phyloP scores from a whole-genome alignment of 768 basidiomycete genomes.

The Harrya chromipes region DNA sequence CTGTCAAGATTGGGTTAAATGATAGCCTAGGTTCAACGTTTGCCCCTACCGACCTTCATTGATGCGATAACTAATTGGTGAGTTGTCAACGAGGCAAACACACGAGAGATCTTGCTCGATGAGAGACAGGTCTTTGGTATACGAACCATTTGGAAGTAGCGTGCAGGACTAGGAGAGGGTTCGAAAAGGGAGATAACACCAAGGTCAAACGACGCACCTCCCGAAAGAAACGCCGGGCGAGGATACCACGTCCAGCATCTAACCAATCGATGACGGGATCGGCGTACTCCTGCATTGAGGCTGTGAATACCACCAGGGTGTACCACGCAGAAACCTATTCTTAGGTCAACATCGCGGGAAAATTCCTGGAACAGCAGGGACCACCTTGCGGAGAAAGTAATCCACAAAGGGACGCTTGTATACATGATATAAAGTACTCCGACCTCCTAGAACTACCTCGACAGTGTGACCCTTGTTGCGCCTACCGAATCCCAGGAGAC shows the following conservation, averaged over 20 bases:
- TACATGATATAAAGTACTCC: constrained; percentile 93
- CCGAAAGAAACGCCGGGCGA: constrained; percentile 85
- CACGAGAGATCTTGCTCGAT: constrained; percentile 89
- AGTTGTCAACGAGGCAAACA: constrained; percentile 95
- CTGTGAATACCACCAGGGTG: constrained; percentile 97
- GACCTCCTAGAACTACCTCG: constrained; percentile 86
- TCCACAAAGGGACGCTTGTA: constrained; percentile 98
- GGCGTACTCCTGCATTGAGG: constrained; percentile 99
- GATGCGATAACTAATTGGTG: constrained; percentile 85
- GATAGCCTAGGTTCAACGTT: background rate
- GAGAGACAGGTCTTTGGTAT: constrained; percentile 88
- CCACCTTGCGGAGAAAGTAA: constrained; percentile 85
- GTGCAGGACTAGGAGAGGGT: constrained; percentile 72
- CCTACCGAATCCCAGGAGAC: constrained; percentile 58
- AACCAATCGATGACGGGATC: constrained; percentile 99
- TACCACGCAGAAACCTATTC: constrained; percentile 98
- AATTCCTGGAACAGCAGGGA: constrained; percentile 14
- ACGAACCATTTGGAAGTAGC: constrained; percentile 87
- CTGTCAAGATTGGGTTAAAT: constrained; percentile 39
- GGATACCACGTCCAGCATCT: constrained; percentile 89
- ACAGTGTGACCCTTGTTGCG: constrained; percentile 80
- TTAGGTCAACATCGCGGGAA: constrained; percentile 6
- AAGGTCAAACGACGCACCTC: constrained; percentile 55
- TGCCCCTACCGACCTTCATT: constrained; percentile 72
- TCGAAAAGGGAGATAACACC: background rate